These are phyloP conservation scores for Gynostemma pentaphyllum DNA, from an alignment of 306 rosid species.

Conservation along the genomic window DNA sequence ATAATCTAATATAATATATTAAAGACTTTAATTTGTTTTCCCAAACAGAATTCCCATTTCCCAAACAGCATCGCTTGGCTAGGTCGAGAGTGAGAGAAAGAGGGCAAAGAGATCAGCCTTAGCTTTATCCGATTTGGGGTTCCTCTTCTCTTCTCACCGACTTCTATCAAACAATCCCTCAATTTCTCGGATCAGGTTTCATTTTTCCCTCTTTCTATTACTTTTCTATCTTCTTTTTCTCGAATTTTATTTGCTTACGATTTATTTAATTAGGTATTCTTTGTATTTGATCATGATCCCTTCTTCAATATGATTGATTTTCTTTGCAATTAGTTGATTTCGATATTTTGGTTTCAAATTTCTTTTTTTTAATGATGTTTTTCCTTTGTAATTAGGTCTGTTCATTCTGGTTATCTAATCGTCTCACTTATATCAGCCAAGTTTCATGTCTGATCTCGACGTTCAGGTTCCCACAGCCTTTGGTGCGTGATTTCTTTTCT, in stretches of 20 bases:
- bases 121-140: slow-evolving; percentile 37
- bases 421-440: slow-evolving; percentile 25
- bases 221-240: not conserved
- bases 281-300: not conserved
- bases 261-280: not conserved
- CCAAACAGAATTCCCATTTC: too few species aligned
- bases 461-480: slow-evolving; percentile 59
- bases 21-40: too few species aligned
- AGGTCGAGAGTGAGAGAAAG: not conserved
- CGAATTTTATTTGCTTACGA: not conserved
- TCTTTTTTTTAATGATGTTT: too few species aligned
- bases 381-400: slow-evolving; percentile 20
- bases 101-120: too few species aligned
- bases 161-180: slow-evolving; percentile 28
- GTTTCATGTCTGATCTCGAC: slow-evolving; percentile 79
- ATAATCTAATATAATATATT: too few species aligned
- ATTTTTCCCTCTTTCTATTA: slow-evolving; percentile 3
- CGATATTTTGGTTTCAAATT: not conserved
- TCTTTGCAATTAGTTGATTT: too few species aligned
- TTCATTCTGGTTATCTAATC: slow-evolving; percentile 31
- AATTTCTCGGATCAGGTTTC: slow-evolving; percentile 54
- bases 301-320: too few species aligned
- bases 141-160: slow-evolving; percentile 6
- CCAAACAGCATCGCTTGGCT: too few species aligned
- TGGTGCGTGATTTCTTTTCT: slow-evolving; percentile 28